A percentile compares a stretch with the other conserved stretches of the same genome.
phyloP scores from a whole-genome alignment of 208 protist species.

The Spongospora subterranea region DNA sequence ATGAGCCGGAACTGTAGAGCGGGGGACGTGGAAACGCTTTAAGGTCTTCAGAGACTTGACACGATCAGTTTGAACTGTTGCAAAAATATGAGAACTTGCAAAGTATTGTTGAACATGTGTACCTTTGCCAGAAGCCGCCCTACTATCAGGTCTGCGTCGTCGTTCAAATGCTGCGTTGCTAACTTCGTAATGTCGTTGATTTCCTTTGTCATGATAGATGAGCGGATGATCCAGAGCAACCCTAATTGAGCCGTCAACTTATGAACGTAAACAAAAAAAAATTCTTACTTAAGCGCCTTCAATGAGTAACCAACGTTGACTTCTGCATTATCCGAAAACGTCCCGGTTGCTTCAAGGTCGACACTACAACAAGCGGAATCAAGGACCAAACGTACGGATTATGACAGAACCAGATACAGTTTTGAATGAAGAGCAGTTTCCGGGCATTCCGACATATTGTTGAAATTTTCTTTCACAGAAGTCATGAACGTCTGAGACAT shows the following conservation, averaged over 20 bases:
- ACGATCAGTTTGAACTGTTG: not conserved
- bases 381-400: not conserved
- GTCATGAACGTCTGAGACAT: constrained; percentile 44
- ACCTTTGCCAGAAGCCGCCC: too few relatives aligned
- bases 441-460: not conserved
- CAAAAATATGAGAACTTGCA: not conserved
- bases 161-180: not conserved
- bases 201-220: not conserved
- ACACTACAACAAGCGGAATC: not conserved
- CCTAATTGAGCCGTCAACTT: too few relatives aligned
- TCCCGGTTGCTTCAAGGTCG: not conserved
- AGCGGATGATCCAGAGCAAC: not conserved
- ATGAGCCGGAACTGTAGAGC: not conserved
- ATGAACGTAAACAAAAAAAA: too few relatives aligned
- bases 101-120: too few relatives aligned
- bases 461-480: not conserved
- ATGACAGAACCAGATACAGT: not conserved
- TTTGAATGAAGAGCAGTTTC: not conserved
- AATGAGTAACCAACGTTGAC: not conserved
- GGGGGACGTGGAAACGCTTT: not conserved
- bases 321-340: not conserved
- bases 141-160: not conserved
- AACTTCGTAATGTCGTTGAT: not conserved
- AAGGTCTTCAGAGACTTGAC: not conserved
- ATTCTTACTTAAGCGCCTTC: not conserved